These are phyloP conservation scores for Fusarium siculi DNA, from an alignment of 2,329 filamentous ascomycete species.

Conservation along the genomic window DNA sequence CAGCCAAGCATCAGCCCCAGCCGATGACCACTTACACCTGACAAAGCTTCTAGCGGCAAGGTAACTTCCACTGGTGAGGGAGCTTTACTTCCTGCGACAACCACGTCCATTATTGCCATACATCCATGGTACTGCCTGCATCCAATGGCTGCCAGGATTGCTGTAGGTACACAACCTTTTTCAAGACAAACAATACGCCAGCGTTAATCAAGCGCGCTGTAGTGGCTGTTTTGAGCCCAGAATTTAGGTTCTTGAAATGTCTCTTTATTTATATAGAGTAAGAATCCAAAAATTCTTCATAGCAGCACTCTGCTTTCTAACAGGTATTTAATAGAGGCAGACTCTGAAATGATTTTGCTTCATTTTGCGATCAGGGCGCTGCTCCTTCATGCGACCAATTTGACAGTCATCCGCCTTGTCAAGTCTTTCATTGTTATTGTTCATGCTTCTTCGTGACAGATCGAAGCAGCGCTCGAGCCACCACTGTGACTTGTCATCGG, in stretches of 20 bases:
- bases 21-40: slow-evolving; percentile 20
- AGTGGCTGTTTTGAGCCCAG: slow-evolving; percentile 20
- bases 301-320: background rate
- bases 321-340: background rate
- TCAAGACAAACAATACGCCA: slow-evolving; percentile 7
- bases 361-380: background rate
- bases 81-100: slow-evolving; percentile 21
- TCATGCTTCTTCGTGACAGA: slow-evolving; percentile 4
- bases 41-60: slow-evolving; percentile 14
- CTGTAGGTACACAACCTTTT: slow-evolving; percentile 16
- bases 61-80: slow-evolving; percentile 5
- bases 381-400: background rate
- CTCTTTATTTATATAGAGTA: background rate
- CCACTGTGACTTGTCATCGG: slow-evolving; percentile 13
- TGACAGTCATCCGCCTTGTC: background rate
- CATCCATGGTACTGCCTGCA: background rate
- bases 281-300: slow-evolving; percentile 14
- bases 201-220: slow-evolving; percentile 4
- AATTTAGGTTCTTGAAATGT: slow-evolving; percentile 3
- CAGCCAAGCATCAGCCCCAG: slow-evolving; percentile 31
- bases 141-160: slow-evolving; percentile 28
- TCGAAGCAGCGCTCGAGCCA: slow-evolving; percentile 31
- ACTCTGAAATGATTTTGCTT: background rate
- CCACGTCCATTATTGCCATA: slow-evolving; percentile 18
- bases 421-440: background rate